Conservation (phyloP, 768 basidiomycete genomes). For the Stropharia rugosoannulata region DNA sequence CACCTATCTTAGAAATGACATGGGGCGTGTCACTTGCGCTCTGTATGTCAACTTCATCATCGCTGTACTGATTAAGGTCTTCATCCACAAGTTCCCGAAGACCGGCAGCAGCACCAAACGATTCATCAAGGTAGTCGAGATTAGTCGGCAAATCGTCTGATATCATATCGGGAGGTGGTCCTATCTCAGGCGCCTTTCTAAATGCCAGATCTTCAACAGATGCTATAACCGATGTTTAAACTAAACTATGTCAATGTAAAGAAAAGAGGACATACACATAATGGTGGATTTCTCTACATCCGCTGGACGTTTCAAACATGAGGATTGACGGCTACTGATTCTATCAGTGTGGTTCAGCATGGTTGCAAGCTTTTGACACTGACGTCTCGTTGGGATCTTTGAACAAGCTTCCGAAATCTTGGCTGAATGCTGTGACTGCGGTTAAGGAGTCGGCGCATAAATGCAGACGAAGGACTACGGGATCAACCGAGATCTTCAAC, state of each 20-base stretch:
- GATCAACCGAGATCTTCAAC: conserved; percentile 54
- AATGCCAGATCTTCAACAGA: conserved; percentile 87
- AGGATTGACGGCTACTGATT: conserved; percentile 2
- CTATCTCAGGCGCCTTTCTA: conserved; percentile 69
- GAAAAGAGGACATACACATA: conserved; percentile 32
- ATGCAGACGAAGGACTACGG: conserved; percentile 55
- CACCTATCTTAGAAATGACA: conserved; percentile 62
- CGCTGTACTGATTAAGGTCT: conserved; percentile 67
- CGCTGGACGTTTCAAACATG: conserved; percentile 12
- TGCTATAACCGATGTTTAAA: conserved; percentile 34
- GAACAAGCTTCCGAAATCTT: conserved; percentile 48
- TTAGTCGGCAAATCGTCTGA: conserved; percentile 90
- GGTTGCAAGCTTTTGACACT: conserved; percentile 3
- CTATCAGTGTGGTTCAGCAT: neutral
- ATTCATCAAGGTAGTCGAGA: conserved; percentile 81
- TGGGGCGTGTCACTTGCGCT: conserved; percentile 25
- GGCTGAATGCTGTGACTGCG: conserved; percentile 54
- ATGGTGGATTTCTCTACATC: conserved; percentile 22
- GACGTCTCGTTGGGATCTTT: conserved; percentile 31
- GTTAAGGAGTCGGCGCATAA: conserved; percentile 78
- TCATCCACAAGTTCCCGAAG: conserved; percentile 72
- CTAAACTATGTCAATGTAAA: neutral
- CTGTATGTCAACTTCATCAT: conserved; percentile 29
- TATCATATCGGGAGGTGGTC: conserved; percentile 84
- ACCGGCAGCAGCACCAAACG: conserved; percentile 78